Evolutionary conservation across 1,284 basidiomycete species (phyloP).

Genomic region (Amylostereum chailletii): DNA sequence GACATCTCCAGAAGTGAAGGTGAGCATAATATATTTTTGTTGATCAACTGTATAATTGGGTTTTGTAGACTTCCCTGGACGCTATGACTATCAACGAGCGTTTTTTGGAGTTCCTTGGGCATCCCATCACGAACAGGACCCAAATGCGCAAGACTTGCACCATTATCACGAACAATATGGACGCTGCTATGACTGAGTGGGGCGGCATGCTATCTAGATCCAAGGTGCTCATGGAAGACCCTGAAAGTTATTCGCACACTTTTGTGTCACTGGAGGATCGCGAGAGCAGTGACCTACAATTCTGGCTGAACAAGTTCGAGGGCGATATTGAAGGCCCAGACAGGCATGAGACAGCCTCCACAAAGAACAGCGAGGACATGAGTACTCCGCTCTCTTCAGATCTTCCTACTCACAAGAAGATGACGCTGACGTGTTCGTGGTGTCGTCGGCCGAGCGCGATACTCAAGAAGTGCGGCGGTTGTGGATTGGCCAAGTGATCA

Average conservation of each 20-base stretch:
- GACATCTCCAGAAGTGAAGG: conserved; percentile 1
- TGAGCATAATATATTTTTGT: not conserved
- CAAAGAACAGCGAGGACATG: not conserved
- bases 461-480: not conserved
- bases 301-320: not conserved
- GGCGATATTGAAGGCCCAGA: not conserved
- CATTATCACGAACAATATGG: not conserved
- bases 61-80: conserved; percentile 3
- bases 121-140: not conserved
- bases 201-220: not conserved
- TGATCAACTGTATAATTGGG: not conserved
- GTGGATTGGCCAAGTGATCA: not conserved
- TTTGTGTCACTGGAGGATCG: not conserved
- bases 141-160: not conserved
- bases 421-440: not conserved
- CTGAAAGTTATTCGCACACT: not conserved
- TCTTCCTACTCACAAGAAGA: not conserved
- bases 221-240: not conserved
- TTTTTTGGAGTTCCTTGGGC: conserved; percentile 5
- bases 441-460: not conserved
- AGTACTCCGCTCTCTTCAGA: not conserved
- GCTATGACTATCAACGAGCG: conserved; percentile 6
- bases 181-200: not conserved
- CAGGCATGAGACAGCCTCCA: not conserved
- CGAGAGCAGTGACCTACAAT: not conserved